Percentiles rank a stretch among this genome's conserved stretches.
These are phyloP conservation scores for Aspergillus sp. DNA, from an alignment of 2,329 filamentous ascomycete genomes.

Conservation along the genomic window DNA sequence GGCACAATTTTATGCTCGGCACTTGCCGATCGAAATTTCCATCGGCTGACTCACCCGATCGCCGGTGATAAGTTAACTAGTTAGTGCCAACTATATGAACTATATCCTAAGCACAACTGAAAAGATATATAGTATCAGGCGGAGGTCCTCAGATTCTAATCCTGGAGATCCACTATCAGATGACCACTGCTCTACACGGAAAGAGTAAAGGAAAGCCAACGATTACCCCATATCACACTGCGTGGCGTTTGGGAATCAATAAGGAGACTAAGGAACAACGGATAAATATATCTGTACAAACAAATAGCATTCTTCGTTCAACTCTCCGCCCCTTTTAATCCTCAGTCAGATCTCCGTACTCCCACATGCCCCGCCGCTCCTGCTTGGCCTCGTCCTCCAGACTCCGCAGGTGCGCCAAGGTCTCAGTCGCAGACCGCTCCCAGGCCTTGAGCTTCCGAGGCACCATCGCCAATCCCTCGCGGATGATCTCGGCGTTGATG, in stretches of 20 bases:
- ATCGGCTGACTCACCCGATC: background rate
- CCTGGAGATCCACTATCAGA: too few species aligned
- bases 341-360: conserved; percentile 95
- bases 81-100: too few species aligned
- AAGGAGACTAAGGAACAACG: background rate
- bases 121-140: too few species aligned
- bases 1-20: background rate
- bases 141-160: too few species aligned
- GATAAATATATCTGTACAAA: conserved; percentile 10
- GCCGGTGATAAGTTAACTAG: too few species aligned
- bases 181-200: too few species aligned
- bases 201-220: background rate
- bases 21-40: background rate
- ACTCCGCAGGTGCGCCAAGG: conserved; percentile 69
- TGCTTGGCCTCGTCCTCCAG: conserved; percentile 77
- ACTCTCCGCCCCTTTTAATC: conserved; percentile 53
- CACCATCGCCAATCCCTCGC: conserved; percentile 84
- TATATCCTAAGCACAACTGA: too few species aligned
- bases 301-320: background rate
- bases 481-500: conserved; percentile 84
- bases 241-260: conserved; percentile 7
- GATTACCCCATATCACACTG: background rate
- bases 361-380: conserved; percentile 86
- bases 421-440: conserved; percentile 74
- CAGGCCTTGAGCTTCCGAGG: conserved; percentile 87